Evolutionary conservation across 1,284 basidiomycete genomes (phyloP), one percentile per base, ranked within the genome.

Genomic region (Tremellales sp.): DNA sequence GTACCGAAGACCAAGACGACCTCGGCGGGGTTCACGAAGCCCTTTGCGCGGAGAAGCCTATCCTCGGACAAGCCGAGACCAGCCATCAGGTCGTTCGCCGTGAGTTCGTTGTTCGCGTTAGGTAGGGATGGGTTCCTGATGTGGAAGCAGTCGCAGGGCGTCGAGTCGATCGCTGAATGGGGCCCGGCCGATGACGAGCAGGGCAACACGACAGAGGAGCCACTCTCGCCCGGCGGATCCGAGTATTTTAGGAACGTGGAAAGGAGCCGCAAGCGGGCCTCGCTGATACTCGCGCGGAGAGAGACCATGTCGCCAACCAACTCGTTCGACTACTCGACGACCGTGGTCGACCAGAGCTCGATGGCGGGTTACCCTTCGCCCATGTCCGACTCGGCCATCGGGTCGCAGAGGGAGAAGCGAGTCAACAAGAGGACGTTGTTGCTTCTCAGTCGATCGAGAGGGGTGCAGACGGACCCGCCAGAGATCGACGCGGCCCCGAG

Each of bases 381-480:
- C 5, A 52, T 53, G 51, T 58, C 55, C 4, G 57, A 61, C n/a
- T 53, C 54, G 5, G 54, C 50, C 4, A n/a, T 57, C 16, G 42
- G 36, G 19, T 46, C 47, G 18, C 50, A 32, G 10, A 35, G 43
- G 3, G 24, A 49, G 18, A 26, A 40, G 35, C 50, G 60, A 14
- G 56, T 65, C 1, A 54, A 65, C 19, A 59, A 66, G 27, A 61
- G 67, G 32, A 69, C 81, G 2, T 70, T 86, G 9, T 70, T 83
- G 35, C 75, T 84, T 3, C 75, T 84, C 8, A 81, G 78, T 9
- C 77, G 81, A 2, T 83, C 82, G 13, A 77, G 80, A 35, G 84
- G 80, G 4, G 79, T 87, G 1, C 90, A 92, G 65, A 91, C 87
- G 0, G 86, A 91, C 41, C 57, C 58, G 1, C 48, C 49, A 22